These are phyloP conservation scores for Mortierella sp. DNA, from an alignment of 371 early-diverging fungal species.

Conservation along the genomic window DNA sequence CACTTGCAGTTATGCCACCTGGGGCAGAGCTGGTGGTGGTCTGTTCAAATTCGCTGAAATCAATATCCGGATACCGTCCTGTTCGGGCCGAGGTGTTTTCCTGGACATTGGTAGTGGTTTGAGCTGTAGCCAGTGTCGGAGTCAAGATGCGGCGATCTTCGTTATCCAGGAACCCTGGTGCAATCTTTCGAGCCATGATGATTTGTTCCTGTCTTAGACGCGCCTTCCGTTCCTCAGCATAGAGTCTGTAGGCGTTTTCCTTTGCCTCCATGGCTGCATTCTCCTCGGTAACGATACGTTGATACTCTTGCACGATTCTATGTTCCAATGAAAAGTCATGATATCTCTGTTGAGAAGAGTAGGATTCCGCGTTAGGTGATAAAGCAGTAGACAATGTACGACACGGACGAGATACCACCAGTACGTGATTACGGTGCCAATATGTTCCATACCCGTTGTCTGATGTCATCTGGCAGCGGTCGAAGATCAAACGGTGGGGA, in stretches of 20 bases:
- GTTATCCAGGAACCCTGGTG: constrained; percentile 51
- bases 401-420: no score
- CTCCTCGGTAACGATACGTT: constrained; percentile 44
- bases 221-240: constrained; percentile 41
- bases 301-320: constrained; percentile 45
- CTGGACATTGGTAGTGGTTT: neutral
- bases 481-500: constrained; percentile 44
- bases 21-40: neutral
- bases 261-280: constrained; percentile 31
- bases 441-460: constrained; percentile 20
- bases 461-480: constrained; percentile 33
- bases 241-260: constrained; percentile 35
- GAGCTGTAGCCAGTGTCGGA: constrained; percentile 39
- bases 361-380: no score
- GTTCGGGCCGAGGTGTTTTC: neutral
- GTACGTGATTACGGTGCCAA: no score
- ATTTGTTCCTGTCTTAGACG: constrained; percentile 49
- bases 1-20: neutral
- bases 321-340: constrained; percentile 48
- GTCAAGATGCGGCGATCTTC: constrained; percentile 51
- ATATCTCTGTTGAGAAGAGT: constrained; percentile 21
- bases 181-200: constrained; percentile 45
- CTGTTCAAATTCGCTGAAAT: constrained; percentile 49
- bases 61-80: constrained; percentile 11
- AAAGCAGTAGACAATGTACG: no score